Conservation (phyloP, 805 yeast species). For the Kodamaea neixiangensis region DNA sequence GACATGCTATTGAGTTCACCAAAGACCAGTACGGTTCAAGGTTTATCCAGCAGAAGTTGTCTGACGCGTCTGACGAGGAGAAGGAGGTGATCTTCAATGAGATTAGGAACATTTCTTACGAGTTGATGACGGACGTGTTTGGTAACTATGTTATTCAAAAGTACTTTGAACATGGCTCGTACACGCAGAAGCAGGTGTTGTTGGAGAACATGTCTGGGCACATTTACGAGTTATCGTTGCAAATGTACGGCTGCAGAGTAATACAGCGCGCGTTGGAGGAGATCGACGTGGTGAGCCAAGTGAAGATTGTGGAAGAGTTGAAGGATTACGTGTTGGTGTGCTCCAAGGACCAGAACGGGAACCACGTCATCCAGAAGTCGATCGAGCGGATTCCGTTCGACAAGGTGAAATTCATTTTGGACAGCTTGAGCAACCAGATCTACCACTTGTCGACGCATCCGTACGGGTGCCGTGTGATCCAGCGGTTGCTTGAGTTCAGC, state of each 20-base stretch:
- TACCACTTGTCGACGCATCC: conserved; percentile 92
- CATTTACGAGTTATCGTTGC: conserved; percentile 74
- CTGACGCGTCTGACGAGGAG: conserved; percentile 61
- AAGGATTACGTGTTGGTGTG: conserved; percentile 59
- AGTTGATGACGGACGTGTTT: conserved; percentile 92
- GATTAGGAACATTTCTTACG: conserved; percentile 70
- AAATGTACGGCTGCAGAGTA: conserved; percentile 98
- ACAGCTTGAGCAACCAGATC: conserved; percentile 66
- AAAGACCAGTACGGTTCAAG: conserved; percentile 98
- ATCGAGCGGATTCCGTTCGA: conserved; percentile 82
- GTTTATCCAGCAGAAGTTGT: conserved; percentile 88
- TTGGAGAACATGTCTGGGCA: conserved; percentile 73
- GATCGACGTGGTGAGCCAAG: conserved; percentile 62
- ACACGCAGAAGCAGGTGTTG: conserved; percentile 65
- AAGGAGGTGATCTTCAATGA: conserved; percentile 83
- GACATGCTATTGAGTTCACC: conserved; percentile 87
- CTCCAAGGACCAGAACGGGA: conserved; percentile 92
- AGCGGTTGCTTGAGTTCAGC: conserved; percentile 83
- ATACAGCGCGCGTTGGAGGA: conserved; percentile 91
- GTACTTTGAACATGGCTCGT: conserved; percentile 80
- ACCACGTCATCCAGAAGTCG: conserved; percentile 95
- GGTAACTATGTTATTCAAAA: conserved; percentile 98
- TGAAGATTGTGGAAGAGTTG: conserved; percentile 69
- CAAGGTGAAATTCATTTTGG: conserved; percentile 68
- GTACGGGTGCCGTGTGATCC: conserved; percentile 97